Conservation (phyloP, 164 flowering plant species). For the Hamamelis virginiana region DNA sequence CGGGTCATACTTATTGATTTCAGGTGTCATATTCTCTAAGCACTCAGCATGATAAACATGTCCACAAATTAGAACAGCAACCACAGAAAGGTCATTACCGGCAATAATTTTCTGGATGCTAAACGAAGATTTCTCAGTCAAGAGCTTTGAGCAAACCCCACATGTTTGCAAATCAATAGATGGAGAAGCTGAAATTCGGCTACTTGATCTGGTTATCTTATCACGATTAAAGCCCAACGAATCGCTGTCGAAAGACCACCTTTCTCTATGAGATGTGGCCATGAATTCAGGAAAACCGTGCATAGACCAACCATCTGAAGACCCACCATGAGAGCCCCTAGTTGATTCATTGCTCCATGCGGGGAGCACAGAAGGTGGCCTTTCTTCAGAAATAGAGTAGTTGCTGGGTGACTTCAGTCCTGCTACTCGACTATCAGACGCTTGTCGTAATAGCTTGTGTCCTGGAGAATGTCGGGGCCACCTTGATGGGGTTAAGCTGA, state of each 20-base stretch:
- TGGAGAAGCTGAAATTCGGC: conserved; percentile 42
- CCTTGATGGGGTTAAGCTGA: conserved; percentile 49
- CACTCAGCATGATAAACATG: conserved; percentile 93
- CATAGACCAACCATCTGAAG: conserved; percentile 90
- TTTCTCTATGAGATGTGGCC: conserved; percentile 65
- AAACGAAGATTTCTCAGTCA: conserved; percentile 64
- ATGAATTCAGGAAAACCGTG: conserved; percentile 72
- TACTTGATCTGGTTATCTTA: conserved; percentile 52
- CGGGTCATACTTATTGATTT: conserved; percentile 71
- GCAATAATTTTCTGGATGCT: conserved; percentile 42
- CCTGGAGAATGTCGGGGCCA: conserved; percentile 53
- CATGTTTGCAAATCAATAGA: conserved; percentile 64
- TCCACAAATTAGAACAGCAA: conserved; percentile 79
- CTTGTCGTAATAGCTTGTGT: conserved; percentile 46
- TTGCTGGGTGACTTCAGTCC: conserved; percentile 56
- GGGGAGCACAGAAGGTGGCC: conserved; percentile 39
- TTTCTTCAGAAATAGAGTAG: conserved; percentile 53
- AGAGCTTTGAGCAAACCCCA: conserved; percentile 73
- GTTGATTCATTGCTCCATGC: conserved; percentile 56
- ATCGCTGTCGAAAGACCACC: conserved; percentile 90
- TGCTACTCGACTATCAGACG: conserved; percentile 46
- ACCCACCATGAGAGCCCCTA: conserved; percentile 61
- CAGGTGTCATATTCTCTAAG: conserved; percentile 76
- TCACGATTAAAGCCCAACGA: conserved; percentile 43
- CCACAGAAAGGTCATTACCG: conserved; percentile 57